Evolutionary conservation across 2,329 filamentous ascomycete genomes (phyloP).

Genomic region (Ustulina deusta): DNA sequence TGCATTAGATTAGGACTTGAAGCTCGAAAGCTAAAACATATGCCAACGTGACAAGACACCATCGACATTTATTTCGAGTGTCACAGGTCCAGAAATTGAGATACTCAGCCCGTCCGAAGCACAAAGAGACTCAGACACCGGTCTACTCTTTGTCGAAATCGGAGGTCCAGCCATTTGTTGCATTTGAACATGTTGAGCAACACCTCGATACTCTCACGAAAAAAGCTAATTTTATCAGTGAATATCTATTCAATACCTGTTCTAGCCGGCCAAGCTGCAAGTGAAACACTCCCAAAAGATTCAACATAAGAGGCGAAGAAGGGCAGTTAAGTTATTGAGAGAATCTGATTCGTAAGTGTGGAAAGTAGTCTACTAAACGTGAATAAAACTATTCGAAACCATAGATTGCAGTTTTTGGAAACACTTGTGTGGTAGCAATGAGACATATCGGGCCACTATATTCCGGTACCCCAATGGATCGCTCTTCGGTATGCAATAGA

Average conservation of each 20-base stretch:
- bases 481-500: slow-evolving; percentile 8
- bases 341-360: background rate
- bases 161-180: too few relatives aligned
- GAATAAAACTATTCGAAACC: background rate
- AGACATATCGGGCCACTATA: background rate
- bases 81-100: too few relatives aligned
- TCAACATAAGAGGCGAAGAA: background rate
- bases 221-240: background rate
- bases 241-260: background rate
- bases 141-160: too few relatives aligned
- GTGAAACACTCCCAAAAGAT: background rate
- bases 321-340: background rate
- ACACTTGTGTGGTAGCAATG: too few relatives aligned
- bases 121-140: too few relatives aligned
- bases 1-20: background rate
- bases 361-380: background rate
- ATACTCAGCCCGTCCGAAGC: too few relatives aligned
- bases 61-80: too few relatives aligned
- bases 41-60: too few relatives aligned
- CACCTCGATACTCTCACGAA: background rate
- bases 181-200: background rate
- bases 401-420: too few relatives aligned
- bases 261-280: background rate
- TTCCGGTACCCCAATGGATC: background rate
- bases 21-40: too few relatives aligned